Percentiles rank a stretch among this genome's conserved stretches.
phyloP scores from a whole-genome alignment of 1,284 basidiomycete genomes.

The Entoloma clypeatum region DNA sequence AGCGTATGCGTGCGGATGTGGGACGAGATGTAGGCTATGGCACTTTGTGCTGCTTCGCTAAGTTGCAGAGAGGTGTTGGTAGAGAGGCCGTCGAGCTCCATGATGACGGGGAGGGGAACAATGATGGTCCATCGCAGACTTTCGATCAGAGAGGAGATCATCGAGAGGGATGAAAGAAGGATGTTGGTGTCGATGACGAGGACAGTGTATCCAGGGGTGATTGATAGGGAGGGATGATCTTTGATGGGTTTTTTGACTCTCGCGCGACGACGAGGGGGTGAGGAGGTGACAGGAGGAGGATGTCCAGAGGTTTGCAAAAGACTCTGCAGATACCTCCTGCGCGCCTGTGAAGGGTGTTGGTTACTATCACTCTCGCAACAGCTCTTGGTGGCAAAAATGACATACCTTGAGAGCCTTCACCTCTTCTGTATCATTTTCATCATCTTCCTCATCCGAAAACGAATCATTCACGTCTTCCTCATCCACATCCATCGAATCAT shows the following conservation, averaged over 20 bases:
- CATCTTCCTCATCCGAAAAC: conserved; percentile 43
- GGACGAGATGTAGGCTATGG: conserved; percentile 73
- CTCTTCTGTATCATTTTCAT: conserved; percentile 67
- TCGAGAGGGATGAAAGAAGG: conserved; percentile 73
- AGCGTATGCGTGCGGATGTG: conserved; percentile 71
- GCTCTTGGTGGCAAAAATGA: conserved; percentile 3
- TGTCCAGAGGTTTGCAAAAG: conserved; percentile 49
- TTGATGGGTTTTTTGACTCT: conserved; percentile 28
- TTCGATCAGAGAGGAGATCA: conserved; percentile 77
- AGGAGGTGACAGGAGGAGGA: conserved; percentile 18
- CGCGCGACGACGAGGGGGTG: conserved; percentile 33
- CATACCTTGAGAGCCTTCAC: conserved; percentile 70
- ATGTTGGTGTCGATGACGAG: conserved; percentile 96
- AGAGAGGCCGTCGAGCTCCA: conserved; percentile 91
- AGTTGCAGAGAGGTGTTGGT: conserved; percentile 60
- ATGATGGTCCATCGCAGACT: conserved; percentile 84
- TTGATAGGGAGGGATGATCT: conserved; percentile 43
- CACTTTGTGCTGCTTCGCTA: conserved; percentile 67
- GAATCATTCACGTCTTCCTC: conserved; percentile 38
- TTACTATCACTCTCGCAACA: conserved; percentile 11
- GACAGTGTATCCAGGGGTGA: conserved; percentile 84
- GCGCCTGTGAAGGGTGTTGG: conserved; percentile 43
- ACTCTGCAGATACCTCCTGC: conserved; percentile 60
- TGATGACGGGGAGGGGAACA: conserved; percentile 90
- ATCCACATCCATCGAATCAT: conserved; percentile 71